A percentile compares a stretch with the other conserved stretches of the same genome.
Conservation (phyloP, 306 rosid species). For the Lathyrus aphaca region DNA sequence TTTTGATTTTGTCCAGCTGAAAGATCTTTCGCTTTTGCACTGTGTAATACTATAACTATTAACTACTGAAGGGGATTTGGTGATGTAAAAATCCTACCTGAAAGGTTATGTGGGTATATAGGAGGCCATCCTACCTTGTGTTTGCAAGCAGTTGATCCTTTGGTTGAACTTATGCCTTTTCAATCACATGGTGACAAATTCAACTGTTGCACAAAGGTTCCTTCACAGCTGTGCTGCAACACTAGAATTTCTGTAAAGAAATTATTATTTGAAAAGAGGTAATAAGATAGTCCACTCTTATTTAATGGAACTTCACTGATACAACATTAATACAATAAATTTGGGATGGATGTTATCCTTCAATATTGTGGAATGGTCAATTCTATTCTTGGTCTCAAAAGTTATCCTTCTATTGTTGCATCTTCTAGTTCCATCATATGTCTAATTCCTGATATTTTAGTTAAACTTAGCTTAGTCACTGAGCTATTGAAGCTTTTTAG, state of each 20-base stretch:
- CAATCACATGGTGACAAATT: background rate
- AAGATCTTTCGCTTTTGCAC: constrained; percentile 24
- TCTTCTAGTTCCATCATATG: constrained; percentile 8
- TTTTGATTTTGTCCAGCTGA: constrained; percentile 1
- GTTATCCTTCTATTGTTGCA: background rate
- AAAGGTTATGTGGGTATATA: constrained; percentile 10
- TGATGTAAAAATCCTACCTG: constrained; percentile 1
- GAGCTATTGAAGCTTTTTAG: constrained; percentile 26
- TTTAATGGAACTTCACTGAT: background rate
- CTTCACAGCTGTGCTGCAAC: background rate
- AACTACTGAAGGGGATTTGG: background rate
- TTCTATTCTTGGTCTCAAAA: constrained; percentile 11
- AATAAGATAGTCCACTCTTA: constrained; percentile 1
- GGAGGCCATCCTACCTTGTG: background rate
- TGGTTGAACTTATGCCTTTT: background rate
- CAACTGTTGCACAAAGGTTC: background rate
- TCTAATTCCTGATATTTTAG: constrained; percentile 10
- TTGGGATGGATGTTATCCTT: constrained; percentile 2
- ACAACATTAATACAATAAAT: background rate
- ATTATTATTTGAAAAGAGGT: background rate
- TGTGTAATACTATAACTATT: constrained; percentile 6
- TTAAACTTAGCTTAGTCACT: constrained; percentile 27
- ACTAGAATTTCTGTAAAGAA: background rate
- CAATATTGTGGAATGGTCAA: constrained; percentile 17
- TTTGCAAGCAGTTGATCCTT: background rate